phyloP scores from a whole-genome alignment of 306 rosid genomes.

The Astragalus membranaceus region DNA sequence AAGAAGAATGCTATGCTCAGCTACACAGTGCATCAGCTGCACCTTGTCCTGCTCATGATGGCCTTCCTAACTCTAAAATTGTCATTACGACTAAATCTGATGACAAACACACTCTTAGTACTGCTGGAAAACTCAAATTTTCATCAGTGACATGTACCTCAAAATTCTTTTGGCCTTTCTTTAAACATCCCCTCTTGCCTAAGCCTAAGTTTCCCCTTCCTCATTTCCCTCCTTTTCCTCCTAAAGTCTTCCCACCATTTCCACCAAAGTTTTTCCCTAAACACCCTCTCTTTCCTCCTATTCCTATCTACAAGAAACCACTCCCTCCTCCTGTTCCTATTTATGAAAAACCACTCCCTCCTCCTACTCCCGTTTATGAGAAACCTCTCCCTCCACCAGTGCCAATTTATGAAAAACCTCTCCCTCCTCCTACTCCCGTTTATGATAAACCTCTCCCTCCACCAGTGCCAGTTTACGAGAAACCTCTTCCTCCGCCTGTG shows the following conservation, averaged over 20 bases:
- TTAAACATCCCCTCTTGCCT: slow-evolving; percentile 39
- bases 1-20: slow-evolving; percentile 79
- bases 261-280: slow-evolving; percentile 28
- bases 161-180: slow-evolving; percentile 48
- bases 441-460: background rate
- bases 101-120: slow-evolving; percentile 46
- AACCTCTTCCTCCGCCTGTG: background rate
- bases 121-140: slow-evolving; percentile 53
- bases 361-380: slow-evolving; percentile 8
- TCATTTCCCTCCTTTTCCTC: slow-evolving; percentile 33
- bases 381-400: slow-evolving; percentile 28
- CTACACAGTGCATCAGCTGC: slow-evolving; percentile 58
- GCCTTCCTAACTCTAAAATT: slow-evolving; percentile 42
- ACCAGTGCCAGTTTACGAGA: background rate
- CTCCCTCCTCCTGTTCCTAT: slow-evolving; percentile 4
- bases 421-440: background rate
- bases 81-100: slow-evolving; percentile 36
- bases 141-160: slow-evolving; percentile 64
- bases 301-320: slow-evolving; percentile 1
- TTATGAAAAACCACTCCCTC: slow-evolving; percentile 24
- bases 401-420: background rate
- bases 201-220: slow-evolving; percentile 27
- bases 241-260: slow-evolving; percentile 36
- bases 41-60: slow-evolving; percentile 65
- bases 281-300: slow-evolving; percentile 31